Evolutionary conservation across 2,329 filamentous ascomycete genomes (phyloP).

Genomic region (Phialocephala subalpina): DNA sequence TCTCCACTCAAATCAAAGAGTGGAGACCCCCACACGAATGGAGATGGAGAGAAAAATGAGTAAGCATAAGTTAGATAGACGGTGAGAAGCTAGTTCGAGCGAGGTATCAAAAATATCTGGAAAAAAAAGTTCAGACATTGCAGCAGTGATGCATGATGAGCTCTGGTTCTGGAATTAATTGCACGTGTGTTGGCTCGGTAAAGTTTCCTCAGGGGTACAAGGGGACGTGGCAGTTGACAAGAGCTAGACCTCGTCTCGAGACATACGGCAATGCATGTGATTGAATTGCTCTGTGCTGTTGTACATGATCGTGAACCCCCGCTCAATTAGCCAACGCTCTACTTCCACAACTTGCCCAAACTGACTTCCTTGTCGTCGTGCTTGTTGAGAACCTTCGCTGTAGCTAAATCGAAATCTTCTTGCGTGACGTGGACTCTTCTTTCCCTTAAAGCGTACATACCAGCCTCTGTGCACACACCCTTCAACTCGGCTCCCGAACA

Average conservation of each 20-base stretch:
- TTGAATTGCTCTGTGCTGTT: conserved; percentile 35
- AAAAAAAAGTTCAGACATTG: neutral
- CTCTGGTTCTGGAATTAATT: neutral
- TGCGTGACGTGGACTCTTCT: conserved; percentile 97
- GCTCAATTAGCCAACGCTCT: conserved; percentile 36
- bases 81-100: neutral
- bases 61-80: conserved; percentile 1
- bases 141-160: neutral
- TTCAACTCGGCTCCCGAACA: conserved; percentile 98
- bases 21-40: conserved; percentile 6
- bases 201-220: neutral
- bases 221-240: neutral
- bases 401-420: conserved; percentile 98
- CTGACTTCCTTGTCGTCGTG: conserved; percentile 98
- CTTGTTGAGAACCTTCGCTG: conserved; percentile 99
- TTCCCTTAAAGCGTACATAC: conserved; percentile 97
- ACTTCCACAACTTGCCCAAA: conserved; percentile 88
- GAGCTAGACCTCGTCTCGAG: conserved; percentile 20
- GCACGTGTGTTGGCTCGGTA: neutral
- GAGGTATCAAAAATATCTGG: neutral
- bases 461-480: conserved; percentile 97
- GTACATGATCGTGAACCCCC: conserved; percentile 38
- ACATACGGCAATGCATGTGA: conserved; percentile 7
- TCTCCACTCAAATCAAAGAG: neutral
- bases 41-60: neutral